A percentile compares a stretch with the other conserved stretches of the same genome.
Conservation (phyloP, 2,329 filamentous ascomycete species). For the Penicillium rolfsii region DNA sequence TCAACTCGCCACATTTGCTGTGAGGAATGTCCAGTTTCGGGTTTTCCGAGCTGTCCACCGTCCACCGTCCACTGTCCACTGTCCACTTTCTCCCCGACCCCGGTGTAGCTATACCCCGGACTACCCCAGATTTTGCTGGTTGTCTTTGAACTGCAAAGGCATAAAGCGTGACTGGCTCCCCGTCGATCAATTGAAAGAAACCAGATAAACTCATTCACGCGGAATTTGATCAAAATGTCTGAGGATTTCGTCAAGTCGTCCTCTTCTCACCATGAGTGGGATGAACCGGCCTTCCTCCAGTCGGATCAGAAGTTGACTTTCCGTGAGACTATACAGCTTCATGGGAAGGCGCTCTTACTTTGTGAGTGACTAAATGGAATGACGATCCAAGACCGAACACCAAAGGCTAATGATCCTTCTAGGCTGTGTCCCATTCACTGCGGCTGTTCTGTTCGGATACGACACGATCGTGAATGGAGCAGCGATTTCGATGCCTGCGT, state of each 20-base stretch:
- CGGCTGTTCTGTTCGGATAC: constrained; percentile 12
- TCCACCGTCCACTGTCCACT: constrained; percentile 1
- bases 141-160: background rate
- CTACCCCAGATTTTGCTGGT: constrained; percentile 10
- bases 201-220: background rate
- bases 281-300: constrained; percentile 8
- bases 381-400: background rate
- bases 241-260: constrained; percentile 4
- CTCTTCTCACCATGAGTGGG: constrained; percentile 9
- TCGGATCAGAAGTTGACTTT: constrained; percentile 4
- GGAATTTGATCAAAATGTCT: background rate
- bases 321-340: background rate
- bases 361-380: background rate
- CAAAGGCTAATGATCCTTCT: background rate
- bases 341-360: constrained; percentile 8
- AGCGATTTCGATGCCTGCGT: constrained; percentile 16
- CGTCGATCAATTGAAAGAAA: background rate
- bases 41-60: constrained; percentile 7
- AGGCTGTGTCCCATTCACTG: constrained; percentile 11
- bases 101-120: constrained; percentile 3
- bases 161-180: background rate
- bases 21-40: constrained; percentile 4
- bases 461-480: constrained; percentile 16
- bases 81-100: constrained; percentile 4
- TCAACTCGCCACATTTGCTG: background rate